Base-by-base conservation (phyloP, 768 basidiomycete species). In the Lepiota brunneoincarnata region DNA sequence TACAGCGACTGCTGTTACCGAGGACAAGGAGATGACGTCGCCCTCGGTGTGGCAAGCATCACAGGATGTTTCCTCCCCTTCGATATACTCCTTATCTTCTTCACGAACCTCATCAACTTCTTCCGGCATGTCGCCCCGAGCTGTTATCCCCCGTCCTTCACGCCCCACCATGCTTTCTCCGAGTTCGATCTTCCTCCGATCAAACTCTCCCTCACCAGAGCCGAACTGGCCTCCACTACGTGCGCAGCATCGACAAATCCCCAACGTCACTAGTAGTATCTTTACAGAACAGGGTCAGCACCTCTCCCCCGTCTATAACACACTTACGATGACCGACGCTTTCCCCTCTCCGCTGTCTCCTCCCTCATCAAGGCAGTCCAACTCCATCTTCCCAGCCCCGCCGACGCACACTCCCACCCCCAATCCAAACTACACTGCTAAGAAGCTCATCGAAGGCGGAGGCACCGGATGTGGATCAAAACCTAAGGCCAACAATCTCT, bases 11-110 rank as follows among this genome's bases (percentile, higher is more conserved):
- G 72, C 70, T 11, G 71, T 69, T n/a, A 77, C 74, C 45, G 73
- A 75, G 51, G 80, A 79, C 68, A 78, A 78, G 64, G 80, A 83
- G 60, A 80, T 80, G 78, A 72, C 67, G 15, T 78, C 78, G 41
- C 75, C 77, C 1, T 71, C 77, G 34, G 63, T 71, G 4, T 84
- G 81, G 81, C 71, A 72, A 28, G 72, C 71, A 40, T 69, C 76
- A 11, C 67, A 64, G 12, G 72, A 73, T 18, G 74, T 79, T 49
- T 73, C 80, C 40, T 72, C 73, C 10, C 64, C 74, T 15, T 81
- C 81, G 3, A 69, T 69, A 50, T 79, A 80, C 59, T 66, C 66
- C 34, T 75, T 78, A 6, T 72, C 77, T 28, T 67, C 69, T 18
- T 69, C 72, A 31, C 71, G 67, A 52, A 72, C 68, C 28, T 55